phyloP scores from a whole-genome alignment of 805 yeast genomes.

The Hanseniaspora mollemarum region DNA sequence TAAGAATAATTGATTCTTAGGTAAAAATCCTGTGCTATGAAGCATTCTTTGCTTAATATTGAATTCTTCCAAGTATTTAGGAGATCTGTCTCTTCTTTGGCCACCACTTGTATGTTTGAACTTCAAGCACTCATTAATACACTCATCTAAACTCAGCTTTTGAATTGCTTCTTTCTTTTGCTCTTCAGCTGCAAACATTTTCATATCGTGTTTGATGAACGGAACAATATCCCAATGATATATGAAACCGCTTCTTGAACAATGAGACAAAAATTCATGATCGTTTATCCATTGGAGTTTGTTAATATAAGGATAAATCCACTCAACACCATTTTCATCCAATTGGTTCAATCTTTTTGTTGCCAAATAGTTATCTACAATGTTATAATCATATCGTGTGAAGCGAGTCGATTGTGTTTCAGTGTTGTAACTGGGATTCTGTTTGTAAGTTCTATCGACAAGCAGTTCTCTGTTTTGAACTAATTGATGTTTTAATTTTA shows the following conservation, averaged over 20 bases:
- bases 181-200: background rate
- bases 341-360: conserved; percentile 4
- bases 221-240: conserved; percentile 11
- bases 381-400: conserved; percentile 1
- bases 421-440: background rate
- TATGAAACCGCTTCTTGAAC: conserved; percentile 12
- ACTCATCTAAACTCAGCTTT: background rate
- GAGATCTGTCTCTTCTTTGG: conserved; percentile 12
- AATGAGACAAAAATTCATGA: background rate
- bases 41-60: background rate
- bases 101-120: conserved; percentile 14
- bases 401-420: background rate
- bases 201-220: conserved; percentile 3
- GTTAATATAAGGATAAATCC: conserved; percentile 13
- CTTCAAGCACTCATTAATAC: background rate
- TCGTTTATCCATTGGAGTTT: background rate
- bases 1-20: background rate
- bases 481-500: conserved; percentile 4
- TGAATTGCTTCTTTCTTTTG: background rate
- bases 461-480: conserved; percentile 12
- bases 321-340: conserved; percentile 15
- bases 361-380: conserved; percentile 5
- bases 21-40: background rate
- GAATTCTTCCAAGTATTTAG: conserved; percentile 7
- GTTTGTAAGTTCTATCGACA: background rate